Base-by-base conservation (phyloP, 306 rosid genomes). In the Luffa aegyptiaca region DNA sequence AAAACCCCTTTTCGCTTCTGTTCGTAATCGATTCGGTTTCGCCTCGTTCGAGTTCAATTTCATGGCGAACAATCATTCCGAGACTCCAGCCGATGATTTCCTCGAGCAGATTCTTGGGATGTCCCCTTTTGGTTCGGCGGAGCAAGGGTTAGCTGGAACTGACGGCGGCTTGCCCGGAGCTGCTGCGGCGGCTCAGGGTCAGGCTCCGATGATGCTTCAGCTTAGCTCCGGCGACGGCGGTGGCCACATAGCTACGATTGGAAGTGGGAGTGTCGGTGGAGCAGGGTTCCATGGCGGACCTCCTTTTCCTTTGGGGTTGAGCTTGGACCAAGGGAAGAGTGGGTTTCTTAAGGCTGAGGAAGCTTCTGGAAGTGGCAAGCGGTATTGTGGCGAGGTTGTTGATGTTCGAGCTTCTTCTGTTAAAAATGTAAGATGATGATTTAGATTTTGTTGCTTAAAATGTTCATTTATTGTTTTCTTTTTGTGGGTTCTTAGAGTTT, bases 71-170 rank as follows among this genome's bases (percentile, higher is more conserved):
- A 92, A 90, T 69, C 90, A 93, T 18, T 89, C 97, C 18, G 94
- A 93, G 16, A 79, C 96, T 5, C 83, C 90, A 41, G 79, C 89
- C 81, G 99, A 95, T 73, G 99, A 95, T 72, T 95, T 95, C 87
- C 85, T 95, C 9, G 97, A 95, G 62, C 97, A 95, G 85, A 91
- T 95, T 82, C 99, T 95, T 12, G 91, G 97, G 16, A 86, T 90
- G 63, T 89, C 93, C 2, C 80, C 80, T 72, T 95, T 93, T 84
- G 88, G 88, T 52, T 82, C 97, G 35, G 44, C 88, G 55, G 98
- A 91, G 17, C 39, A 87, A 36, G 83, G 88, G 83, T 72, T 93
- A 79, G 63, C 88, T 10, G 86, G 81, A 26, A 59, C 74, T 58
- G 95, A 86, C 63, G 86, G 87, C 9, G 84, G 87, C 51, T 76